Base-by-base conservation (phyloP, 345 rosid genomes). In the Corchorus olitorius region DNA sequence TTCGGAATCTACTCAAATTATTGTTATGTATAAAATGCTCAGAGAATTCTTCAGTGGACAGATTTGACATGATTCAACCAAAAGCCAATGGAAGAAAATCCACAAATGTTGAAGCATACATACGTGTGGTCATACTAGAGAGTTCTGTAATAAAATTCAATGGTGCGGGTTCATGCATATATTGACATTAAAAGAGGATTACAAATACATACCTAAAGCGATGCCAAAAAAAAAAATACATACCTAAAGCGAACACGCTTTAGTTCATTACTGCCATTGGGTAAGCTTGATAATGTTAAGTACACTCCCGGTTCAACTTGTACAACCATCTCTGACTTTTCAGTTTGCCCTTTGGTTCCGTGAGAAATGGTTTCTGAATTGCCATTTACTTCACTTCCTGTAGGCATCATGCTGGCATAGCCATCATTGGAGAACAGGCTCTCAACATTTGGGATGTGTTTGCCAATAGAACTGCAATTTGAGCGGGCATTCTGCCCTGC, bases 241-340 rank as follows among this genome's bases (percentile, higher is more conserved):
- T 88, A 93, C 98, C 98, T 93, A 90, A 93, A 93, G 61, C 97
- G 90, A 59, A 93, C 90, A 67, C 93, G 88, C 83, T 90, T 91
- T 73, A 94, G 91, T 81, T 93, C 98, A 77, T 87, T 87, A 70
- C 84, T 82, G 78, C 93, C 95, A 69, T 81, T 76, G 17, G 98
- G 92, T 82, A 89, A 79, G 73, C 88, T 67, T 55, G 82, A 78
- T 74, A 93, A 73, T 34, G 97, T 91, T 70, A 91, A 76, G 84
- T 89, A 94, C 65, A 90, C 95, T 16, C 97, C 98, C 6, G 91
- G 93, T 85, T 90, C 97, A 75, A 84, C 91, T 77, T 91, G 98
- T 73, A 92, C 80, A 41, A 90, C 88, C 61, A 83, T 69, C 74
- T 89, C 93, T 60, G 83, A 46, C 80, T 80, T 91, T 58, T 90